These are phyloP conservation scores for Colletotrichum tropicale DNA, from an alignment of 2,329 filamentous ascomycete genomes.

Conservation along the genomic window DNA sequence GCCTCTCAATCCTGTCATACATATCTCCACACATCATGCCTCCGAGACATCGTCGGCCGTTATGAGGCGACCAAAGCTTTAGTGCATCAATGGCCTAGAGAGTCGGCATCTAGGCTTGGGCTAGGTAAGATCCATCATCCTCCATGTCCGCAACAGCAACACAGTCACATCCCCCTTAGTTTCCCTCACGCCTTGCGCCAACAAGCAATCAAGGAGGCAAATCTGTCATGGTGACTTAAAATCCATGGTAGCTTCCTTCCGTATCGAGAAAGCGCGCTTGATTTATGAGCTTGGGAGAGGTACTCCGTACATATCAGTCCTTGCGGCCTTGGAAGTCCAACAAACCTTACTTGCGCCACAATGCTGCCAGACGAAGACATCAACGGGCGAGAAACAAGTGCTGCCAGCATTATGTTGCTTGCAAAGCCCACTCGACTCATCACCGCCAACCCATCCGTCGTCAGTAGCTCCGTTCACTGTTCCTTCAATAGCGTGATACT, in stretches of 20 bases:
- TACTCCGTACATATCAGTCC: not conserved
- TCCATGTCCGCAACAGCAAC: not conserved
- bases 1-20: not conserved
- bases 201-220: not conserved
- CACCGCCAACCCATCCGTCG: not conserved
- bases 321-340: not conserved
- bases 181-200: not conserved
- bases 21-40: not conserved
- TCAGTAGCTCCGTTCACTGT: not conserved
- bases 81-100: not conserved
- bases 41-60: not conserved
- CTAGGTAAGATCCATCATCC: too few species aligned
- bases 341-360: not conserved
- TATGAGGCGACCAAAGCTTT: not conserved
- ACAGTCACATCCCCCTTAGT: not conserved
- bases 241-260: not conserved
- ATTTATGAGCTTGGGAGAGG: not conserved
- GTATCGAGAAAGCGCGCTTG: not conserved
- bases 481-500: not conserved
- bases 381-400: not conserved
- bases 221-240: not conserved
- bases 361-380: not conserved
- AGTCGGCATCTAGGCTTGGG: not conserved
- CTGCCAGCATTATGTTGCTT: not conserved
- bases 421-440: not conserved